Evolutionary conservation across 2,329 filamentous ascomycete genomes (phyloP), one percentile per base, ranked within the genome.

Genomic region (Fusarium brevicatenulatum): DNA sequence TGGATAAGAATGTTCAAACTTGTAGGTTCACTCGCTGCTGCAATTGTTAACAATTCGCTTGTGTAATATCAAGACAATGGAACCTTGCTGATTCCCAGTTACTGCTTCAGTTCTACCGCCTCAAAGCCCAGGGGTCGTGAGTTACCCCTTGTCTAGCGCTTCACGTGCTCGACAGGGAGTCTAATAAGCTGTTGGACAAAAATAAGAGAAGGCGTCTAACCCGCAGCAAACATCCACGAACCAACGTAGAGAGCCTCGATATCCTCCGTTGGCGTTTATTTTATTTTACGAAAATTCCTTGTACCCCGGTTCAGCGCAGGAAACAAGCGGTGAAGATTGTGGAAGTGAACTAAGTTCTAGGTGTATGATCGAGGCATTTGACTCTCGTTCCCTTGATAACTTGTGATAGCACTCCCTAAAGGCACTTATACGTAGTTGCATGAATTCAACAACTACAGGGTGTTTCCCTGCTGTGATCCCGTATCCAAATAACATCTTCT

Each of bases 91-190:
- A 32, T 59, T 54, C 49, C 61, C 34, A 50, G 57, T 56, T 49
- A 63, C 55, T 52, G 37, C 28, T 30, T 55, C 69, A 64, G 44
- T 50, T 70, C 66, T 49, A 43, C 69, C 65, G 50, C 65, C 53
- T 56, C 44, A 66, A 44, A 42, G 46, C 23, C 50, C 50, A 72
- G 55, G 55, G 59, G 61, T 58, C 34, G 19, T 47, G 28, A 12
- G 28, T 25, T 37, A 53, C 44, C 50, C 64, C 68, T 34, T 40
- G 53, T 60, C 55, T 67, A 73, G 70, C 43, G 60, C 47, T 56
- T 63, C 66, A 67, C 57, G 70, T 71, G 66, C 53, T 59, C 16
- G n/a, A 54, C 52, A 61, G 30, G 62, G 66, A 25, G 30, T 54
- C 59, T 40, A 70, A 53, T 65, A 53, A 65, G 44, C 28, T 56